Evolutionary conservation across 2,329 filamentous ascomycete species (phyloP).

Genomic region (Colletotrichum sp.): DNA sequence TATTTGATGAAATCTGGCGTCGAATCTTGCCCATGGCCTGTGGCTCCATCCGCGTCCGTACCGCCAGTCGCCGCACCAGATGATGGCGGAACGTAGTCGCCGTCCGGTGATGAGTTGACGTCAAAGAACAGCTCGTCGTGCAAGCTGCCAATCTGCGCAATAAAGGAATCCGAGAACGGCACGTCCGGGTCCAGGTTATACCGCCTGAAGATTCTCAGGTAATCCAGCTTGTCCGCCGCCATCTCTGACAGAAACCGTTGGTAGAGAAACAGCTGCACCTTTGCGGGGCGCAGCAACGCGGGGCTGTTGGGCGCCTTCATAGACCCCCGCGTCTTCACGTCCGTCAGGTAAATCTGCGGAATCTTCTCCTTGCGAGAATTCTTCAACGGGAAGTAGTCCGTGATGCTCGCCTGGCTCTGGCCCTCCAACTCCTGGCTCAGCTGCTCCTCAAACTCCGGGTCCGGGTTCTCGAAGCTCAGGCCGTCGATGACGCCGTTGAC

Average conservation of each 20-base stretch:
- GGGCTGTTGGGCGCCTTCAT: slow-evolving; percentile 67
- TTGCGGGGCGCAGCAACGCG: slow-evolving; percentile 74
- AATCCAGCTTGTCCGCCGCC: slow-evolving; percentile 72
- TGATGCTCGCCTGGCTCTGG: slow-evolving; percentile 41
- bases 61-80: slow-evolving; percentile 32
- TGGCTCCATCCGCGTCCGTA: neutral
- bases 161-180: slow-evolving; percentile 78
- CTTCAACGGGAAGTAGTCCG: slow-evolving; percentile 41
- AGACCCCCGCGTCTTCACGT: slow-evolving; percentile 83
- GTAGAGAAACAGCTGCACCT: slow-evolving; percentile 89
- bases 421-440: slow-evolving; percentile 40
- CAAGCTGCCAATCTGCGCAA: slow-evolving; percentile 73
- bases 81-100: neutral
- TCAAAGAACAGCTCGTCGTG: slow-evolving; percentile 70
- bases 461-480: slow-evolving; percentile 77
- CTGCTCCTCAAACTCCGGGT: slow-evolving; percentile 69
- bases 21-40: neutral
- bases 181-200: slow-evolving; percentile 71
- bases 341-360: slow-evolving; percentile 72
- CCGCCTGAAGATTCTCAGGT: slow-evolving; percentile 69
- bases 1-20: slow-evolving; percentile 48
- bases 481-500: slow-evolving; percentile 92
- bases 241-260: slow-evolving; percentile 82
- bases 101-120: slow-evolving; percentile 24
- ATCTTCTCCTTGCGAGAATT: slow-evolving; percentile 15